Conservation (phyloP, 1,284 basidiomycete species). For the Trametes versicolor region DNA sequence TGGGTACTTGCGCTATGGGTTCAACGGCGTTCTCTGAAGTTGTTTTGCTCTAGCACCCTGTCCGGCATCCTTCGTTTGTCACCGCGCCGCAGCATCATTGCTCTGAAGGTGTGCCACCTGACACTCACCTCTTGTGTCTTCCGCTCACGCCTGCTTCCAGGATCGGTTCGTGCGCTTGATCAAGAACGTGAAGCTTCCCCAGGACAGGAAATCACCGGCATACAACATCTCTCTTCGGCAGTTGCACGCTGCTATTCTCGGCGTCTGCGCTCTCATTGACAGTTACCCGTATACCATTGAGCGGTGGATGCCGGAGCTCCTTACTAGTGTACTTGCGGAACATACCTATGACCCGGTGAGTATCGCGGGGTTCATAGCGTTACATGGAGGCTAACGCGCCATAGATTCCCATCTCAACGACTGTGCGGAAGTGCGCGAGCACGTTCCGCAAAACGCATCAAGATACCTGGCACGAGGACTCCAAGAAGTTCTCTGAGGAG, state of each 20-base stretch:
- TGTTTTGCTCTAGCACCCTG: slow-evolving; percentile 62
- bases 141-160: slow-evolving; percentile 43
- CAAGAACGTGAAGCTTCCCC: slow-evolving; percentile 65
- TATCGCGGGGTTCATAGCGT: not conserved
- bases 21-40: slow-evolving; percentile 2
- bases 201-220: slow-evolving; percentile 58
- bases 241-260: slow-evolving; percentile 83
- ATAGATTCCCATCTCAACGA: slow-evolving; percentile 79
- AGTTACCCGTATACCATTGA: slow-evolving; percentile 90
- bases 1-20: slow-evolving; percentile 46
- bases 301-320: slow-evolving; percentile 83
- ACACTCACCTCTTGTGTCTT: not conserved
- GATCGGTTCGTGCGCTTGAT: slow-evolving; percentile 77
- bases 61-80: slow-evolving; percentile 85
- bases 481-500: slow-evolving; percentile 77
- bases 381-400: not conserved
- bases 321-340: slow-evolving; percentile 77
- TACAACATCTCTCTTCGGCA: slow-evolving; percentile 75
- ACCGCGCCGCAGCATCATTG: slow-evolving; percentile 77
- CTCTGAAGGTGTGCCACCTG: slow-evolving; percentile 61
- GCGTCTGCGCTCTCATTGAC: slow-evolving; percentile 81
- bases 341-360: slow-evolving; percentile 82
- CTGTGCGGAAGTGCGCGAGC: slow-evolving; percentile 76
- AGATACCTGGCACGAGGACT: slow-evolving; percentile 89
- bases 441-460: slow-evolving; percentile 83